phyloP scores from a whole-genome alignment of 2,329 filamentous ascomycete genomes.

The Scedosporium dehoogii region DNA sequence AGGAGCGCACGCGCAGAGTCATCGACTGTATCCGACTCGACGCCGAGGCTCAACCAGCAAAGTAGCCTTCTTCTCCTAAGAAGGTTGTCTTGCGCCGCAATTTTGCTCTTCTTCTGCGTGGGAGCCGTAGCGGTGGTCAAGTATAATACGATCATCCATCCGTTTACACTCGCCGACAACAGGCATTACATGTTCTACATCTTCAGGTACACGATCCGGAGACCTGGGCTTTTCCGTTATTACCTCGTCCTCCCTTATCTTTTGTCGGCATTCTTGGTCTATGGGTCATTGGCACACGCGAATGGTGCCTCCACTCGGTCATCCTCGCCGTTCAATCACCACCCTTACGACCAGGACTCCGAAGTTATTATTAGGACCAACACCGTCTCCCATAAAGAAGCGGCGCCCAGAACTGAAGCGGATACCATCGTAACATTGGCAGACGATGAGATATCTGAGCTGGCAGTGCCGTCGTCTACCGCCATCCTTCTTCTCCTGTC shows the following conservation, averaged over 20 bases:
- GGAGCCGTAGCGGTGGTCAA: slow-evolving; percentile 41
- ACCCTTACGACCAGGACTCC: slow-evolving; percentile 16
- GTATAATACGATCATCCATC: slow-evolving; percentile 88
- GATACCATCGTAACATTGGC: slow-evolving; percentile 12
- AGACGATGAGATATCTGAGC: slow-evolving; percentile 17
- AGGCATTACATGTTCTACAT: slow-evolving; percentile 96
- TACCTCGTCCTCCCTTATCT: slow-evolving; percentile 62
- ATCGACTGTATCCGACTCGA: not conserved
- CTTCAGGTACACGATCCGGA: slow-evolving; percentile 72
- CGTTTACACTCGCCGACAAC: slow-evolving; percentile 93
- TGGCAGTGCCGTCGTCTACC: slow-evolving; percentile 33
- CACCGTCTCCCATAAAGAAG: not conserved
- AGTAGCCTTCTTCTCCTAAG: slow-evolving; percentile 17
- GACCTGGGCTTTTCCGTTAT: slow-evolving; percentile 54
- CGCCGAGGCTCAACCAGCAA: too few relatives aligned
- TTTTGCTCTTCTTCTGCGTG: slow-evolving; percentile 21
- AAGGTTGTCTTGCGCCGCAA: slow-evolving; percentile 23
- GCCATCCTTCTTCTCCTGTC: slow-evolving; percentile 52
- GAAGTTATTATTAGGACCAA: slow-evolving; percentile 5
- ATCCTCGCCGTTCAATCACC: slow-evolving; percentile 15
- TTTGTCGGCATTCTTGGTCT: slow-evolving; percentile 49
- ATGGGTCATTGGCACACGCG: slow-evolving; percentile 48
- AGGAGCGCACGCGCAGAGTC: not conserved
- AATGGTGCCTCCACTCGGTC: not conserved
- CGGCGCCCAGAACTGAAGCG: not conserved